Base-by-base conservation (phyloP, 2,329 filamentous ascomycete genomes). In the Fusarium sarcochroum region DNA sequence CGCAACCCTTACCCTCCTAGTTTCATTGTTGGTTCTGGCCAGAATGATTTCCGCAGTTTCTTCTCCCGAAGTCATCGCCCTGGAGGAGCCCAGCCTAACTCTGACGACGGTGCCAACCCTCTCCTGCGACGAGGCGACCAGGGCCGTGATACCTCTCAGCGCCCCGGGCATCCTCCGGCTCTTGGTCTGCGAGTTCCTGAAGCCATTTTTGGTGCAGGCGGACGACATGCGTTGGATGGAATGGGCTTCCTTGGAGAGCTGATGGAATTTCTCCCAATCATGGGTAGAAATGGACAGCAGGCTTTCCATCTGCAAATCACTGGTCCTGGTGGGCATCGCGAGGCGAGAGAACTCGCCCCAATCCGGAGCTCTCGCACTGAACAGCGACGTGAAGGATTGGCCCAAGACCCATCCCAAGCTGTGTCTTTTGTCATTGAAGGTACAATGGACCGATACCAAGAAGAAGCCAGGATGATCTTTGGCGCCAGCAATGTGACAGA, bases 381-480 rank as follows among this genome's bases (percentile, higher is more conserved):
- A 20, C 78, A 79, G 38, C 84, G 86, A 23, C 82, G 85, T 14
- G 85, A 87, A 21, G 71, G 68, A 18, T 71, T 79, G 37, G 78
- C 82, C 68, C 80, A 86, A 73, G 91, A 93, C 58, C 91, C 91
- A 14, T 84, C 88, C n/a, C 90, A 92, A 71, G 91, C 93, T 14
- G 90, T 94, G 25, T 83, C 89, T 4, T 98, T 98, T 77, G 82
- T 85, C 20, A 85, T 93, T 10, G 87, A 89, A 37, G 85, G 88
- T 10, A 98, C 96, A 2, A 83, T 86, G 56, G 85, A 87, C 53
- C 90, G 96, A 64, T 99, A 97, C 91, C 89, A 92, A 75, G 93
- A 98, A 75, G 97, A 98, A 78, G 91, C 94, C 10, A 90, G 91
- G 67, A 90, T 99, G 78, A 85, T 98, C 1, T 98, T 96, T 78